Percentiles rank a stretch among this genome's conserved stretches.
phyloP scores from a whole-genome alignment of 768 basidiomycete species.

The Boletus sensibilis region DNA sequence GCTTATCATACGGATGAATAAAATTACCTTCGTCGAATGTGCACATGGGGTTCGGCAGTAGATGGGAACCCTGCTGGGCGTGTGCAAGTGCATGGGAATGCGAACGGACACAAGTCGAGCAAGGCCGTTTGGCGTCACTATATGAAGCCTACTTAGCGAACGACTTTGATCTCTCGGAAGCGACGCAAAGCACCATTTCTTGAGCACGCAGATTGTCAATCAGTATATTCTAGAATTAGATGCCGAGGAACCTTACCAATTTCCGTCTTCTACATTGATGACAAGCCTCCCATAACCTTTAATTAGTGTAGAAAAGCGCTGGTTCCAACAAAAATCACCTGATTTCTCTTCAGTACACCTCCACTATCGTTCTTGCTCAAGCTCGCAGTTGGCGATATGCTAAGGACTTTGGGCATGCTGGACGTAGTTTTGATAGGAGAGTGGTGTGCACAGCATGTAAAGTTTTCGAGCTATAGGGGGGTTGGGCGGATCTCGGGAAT shows the following conservation, averaged over 20 bases:
- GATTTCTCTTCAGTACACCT: constrained; percentile 24
- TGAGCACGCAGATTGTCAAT: constrained; percentile 6
- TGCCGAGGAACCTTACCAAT: constrained; percentile 45
- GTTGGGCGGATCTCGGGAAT: neutral
- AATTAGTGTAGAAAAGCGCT: neutral
- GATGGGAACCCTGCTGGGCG: constrained; percentile 51
- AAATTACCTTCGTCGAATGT: constrained; percentile 69
- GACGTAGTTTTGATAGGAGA: neutral
- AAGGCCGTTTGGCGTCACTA: constrained; percentile 75
- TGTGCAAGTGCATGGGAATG: constrained; percentile 68
- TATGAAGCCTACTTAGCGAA: constrained; percentile 4
- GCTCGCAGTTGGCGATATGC: constrained; percentile 3
- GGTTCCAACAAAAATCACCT: constrained; percentile 15
- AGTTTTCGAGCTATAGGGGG: no score
- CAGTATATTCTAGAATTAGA: constrained; percentile 10
- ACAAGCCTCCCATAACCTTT: constrained; percentile 33
- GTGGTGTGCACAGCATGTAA: no score
- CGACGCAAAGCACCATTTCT: constrained; percentile 57
- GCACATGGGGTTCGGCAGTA: constrained; percentile 63
- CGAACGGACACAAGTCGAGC: constrained; percentile 74
- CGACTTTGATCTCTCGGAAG: neutral
- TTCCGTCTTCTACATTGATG: constrained; percentile 71
- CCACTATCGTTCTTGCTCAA: neutral
- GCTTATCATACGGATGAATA: neutral
- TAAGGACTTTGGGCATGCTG: constrained; percentile 41